A percentile compares a stretch with the other conserved stretches of the same genome.
phyloP scores from a whole-genome alignment of 2,329 filamentous ascomycete genomes.

The Fusarium longipes region DNA sequence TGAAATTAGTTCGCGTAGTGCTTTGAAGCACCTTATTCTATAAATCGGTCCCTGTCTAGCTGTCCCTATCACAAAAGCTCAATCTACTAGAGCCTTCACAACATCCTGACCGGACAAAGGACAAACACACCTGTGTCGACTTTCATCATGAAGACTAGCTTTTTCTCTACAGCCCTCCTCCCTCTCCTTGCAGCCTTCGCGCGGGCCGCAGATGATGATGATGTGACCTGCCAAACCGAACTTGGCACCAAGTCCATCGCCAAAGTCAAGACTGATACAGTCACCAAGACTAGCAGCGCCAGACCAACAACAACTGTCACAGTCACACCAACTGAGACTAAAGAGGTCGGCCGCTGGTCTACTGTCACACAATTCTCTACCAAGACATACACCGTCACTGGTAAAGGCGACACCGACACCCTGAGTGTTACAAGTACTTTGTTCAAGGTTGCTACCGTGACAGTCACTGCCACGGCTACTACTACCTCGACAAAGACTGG shows the following conservation, averaged over 20 bases:
- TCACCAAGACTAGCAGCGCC: constrained; percentile 1
- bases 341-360: constrained; percentile 4
- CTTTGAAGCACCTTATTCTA: no score
- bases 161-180: not conserved
- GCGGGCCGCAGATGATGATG: not conserved
- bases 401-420: not conserved
- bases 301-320: constrained; percentile 8
- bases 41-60: not conserved
- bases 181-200: not conserved
- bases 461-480: constrained; percentile 7
- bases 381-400: constrained; percentile 6
- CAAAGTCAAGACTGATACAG: not conserved
- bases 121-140: no score
- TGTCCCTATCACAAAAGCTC: no score
- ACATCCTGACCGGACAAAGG: no score
- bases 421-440: constrained; percentile 8
- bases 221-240: constrained; percentile 9
- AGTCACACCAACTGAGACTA: constrained; percentile 3
- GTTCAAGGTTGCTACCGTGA: constrained; percentile 14
- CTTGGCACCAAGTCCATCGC: constrained; percentile 5
- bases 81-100: not conserved
- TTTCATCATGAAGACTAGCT: constrained; percentile 1
- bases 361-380: constrained; percentile 10
- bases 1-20: no score
- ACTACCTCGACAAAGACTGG: constrained; percentile 5